Evolutionary conservation across 176 grass and related monocot species (phyloP), one percentile per base, ranked within the genome.

Genomic region (Triticum monococcum): DNA sequence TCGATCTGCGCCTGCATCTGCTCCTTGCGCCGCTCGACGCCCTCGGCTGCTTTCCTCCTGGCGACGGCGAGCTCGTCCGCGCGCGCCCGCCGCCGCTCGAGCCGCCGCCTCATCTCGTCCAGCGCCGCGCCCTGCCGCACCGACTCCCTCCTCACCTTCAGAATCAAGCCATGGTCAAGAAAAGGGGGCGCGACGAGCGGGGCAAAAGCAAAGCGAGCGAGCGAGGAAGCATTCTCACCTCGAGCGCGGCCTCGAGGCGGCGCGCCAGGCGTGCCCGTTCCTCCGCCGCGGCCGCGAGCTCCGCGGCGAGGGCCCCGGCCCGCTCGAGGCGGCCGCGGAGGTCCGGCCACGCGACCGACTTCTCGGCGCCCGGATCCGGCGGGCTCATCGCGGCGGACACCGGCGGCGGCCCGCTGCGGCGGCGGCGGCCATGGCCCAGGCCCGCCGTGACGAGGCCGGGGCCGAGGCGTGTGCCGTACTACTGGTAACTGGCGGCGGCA

Each of bases 61-160:
- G 78, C 38, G 62, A 78, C 25, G 31, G 57, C 7, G 28, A 61
- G 64, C 54, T 38, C 86, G 54, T 85, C 82, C 54, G 28, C 32
- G 40, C 82, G 78, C 86, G 50, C 20, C n/a, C 63, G 81, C 1
- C 50, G 86, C 40, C 56, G 86, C 40, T 82, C 90, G 18, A 88
- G 9, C 82, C 71, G 16, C 38, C 56, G 64, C 78, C 72, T 10
- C 82, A 78, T 1, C 82, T 88, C 90, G 41, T 72, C 90, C 77
- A 88, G 82, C 64, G 40, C 90, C 71, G 79, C 86, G 64, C 20
- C 78, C 90, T 91, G 90, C 32, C 86, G 82, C 52, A 78, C 4
- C 7, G 70, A 76, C 25, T 78, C 82, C 54, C 32, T 43, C 86
- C 90, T 85, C 63, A 18, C 75, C 89, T 91, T 48, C 12, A 46